phyloP scores from a whole-genome alignment of 352 stramenopile genomes.

The Phytophthora fragariae region DNA sequence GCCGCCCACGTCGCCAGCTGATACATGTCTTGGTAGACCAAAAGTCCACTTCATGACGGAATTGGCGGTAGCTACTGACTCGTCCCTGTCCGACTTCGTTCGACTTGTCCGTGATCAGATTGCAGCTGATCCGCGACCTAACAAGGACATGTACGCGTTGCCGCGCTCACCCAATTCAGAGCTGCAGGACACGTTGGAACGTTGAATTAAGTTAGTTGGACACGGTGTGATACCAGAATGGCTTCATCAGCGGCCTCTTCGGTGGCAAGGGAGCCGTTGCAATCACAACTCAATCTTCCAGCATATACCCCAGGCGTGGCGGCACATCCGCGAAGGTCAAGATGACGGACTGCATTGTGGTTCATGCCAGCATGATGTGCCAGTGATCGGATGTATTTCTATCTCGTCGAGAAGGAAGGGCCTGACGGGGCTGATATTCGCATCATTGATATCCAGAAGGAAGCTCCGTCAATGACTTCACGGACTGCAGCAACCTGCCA shows the following conservation, averaged over 20 bases:
- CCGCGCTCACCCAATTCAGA: not conserved
- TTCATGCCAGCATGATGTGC: not conserved
- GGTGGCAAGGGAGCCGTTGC: not conserved
- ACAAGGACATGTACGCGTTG: conserved; percentile 20
- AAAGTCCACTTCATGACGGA: too few relatives aligned
- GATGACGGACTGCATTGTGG: conserved; percentile 3
- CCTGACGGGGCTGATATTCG: not conserved
- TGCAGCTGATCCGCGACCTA: not conserved
- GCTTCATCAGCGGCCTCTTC: not conserved
- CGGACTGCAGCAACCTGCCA: not conserved
- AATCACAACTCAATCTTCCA: not conserved
- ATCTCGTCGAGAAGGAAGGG: conserved; percentile 3
- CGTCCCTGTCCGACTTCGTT: not conserved
- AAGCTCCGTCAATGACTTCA: conserved; percentile 9
- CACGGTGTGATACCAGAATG: conserved; percentile 10
- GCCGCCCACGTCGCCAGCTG: too few relatives aligned
- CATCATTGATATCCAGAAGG: conserved; percentile 1
- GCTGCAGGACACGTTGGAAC: not conserved
- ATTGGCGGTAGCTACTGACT: too few relatives aligned
- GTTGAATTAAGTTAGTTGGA: conserved; percentile 1
- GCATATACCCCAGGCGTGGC: not conserved
- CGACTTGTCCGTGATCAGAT: not conserved
- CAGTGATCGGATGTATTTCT: conserved; percentile 5
- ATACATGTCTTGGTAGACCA: too few relatives aligned
- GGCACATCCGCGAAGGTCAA: conserved; percentile 11